Conservation (phyloP, 2,329 filamentous ascomycete genomes). For the Hortaea sp. region DNA sequence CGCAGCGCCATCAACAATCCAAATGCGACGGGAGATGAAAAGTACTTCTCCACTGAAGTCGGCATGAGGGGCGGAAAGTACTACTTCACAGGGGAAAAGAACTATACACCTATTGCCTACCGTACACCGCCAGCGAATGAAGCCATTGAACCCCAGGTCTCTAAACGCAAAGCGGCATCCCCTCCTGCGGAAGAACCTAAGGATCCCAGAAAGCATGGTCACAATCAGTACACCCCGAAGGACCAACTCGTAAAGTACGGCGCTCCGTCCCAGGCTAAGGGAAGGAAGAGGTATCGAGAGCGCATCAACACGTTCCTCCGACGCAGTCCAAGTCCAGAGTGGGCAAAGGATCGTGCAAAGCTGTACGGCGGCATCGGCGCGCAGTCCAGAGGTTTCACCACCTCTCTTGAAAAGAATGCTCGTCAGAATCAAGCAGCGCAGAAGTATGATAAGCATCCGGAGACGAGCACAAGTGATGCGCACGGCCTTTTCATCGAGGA, state of each 20-base stretch:
- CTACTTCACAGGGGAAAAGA: slow-evolving; percentile 19
- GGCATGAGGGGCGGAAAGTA: slow-evolving; percentile 15
- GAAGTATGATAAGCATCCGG: no score
- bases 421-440: no score
- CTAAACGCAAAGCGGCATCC: slow-evolving; percentile 7
- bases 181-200: slow-evolving; percentile 2
- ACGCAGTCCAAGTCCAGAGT: slow-evolving; percentile 4
- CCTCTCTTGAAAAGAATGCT: no score
- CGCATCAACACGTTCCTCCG: slow-evolving; percentile 8
- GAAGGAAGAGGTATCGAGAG: slow-evolving; percentile 3
- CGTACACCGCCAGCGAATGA: slow-evolving; percentile 4
- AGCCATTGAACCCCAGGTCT: background rate
- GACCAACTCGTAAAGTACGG: slow-evolving; percentile 19
- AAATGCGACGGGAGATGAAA: slow-evolving; percentile 8
- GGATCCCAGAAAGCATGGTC: slow-evolving; percentile 12
- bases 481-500: no score
- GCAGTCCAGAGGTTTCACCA: background rate
- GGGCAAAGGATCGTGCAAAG: slow-evolving; percentile 3
- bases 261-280: slow-evolving; percentile 8
- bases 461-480: no score
- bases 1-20: slow-evolving; percentile 22
- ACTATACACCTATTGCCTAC: slow-evolving; percentile 17
- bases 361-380: slow-evolving; percentile 6
- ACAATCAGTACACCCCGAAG: slow-evolving; percentile 21
- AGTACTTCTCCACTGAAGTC: slow-evolving; percentile 8